phyloP scores from a whole-genome alignment of 306 rosid genomes.

The Crataegus laevigata region DNA sequence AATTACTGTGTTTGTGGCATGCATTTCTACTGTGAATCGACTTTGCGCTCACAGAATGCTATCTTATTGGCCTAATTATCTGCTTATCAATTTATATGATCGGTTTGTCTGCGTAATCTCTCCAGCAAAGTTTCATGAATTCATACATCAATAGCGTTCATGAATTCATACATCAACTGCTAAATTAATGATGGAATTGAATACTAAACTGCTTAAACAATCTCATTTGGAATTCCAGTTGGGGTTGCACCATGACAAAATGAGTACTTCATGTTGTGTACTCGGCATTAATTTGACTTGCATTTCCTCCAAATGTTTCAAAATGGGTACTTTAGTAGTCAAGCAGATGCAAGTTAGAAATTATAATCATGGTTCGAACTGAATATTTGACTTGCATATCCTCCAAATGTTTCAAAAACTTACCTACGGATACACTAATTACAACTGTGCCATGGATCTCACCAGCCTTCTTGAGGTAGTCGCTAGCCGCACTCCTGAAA shows the following conservation, averaged over 20 bases:
- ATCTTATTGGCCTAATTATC: background rate
- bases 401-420: conserved; percentile 19
- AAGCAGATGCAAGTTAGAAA: background rate
- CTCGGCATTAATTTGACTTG: conserved; percentile 87
- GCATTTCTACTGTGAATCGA: background rate
- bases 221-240: background rate
- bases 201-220: no score
- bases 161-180: background rate
- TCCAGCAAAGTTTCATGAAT: background rate
- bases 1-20: background rate
- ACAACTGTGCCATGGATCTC: conserved; percentile 70
- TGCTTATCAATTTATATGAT: background rate
- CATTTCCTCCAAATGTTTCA: no score
- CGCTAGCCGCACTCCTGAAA: conserved; percentile 65
- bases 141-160: background rate
- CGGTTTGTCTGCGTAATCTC: background rate
- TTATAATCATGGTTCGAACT: background rate
- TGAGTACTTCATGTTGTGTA: conserved; percentile 48
- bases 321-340: no score
- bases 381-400: background rate
- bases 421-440: conserved; percentile 66
- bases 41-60: background rate
- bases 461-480: conserved; percentile 74
- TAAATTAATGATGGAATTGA: background rate
- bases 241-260: background rate